Percentiles rank a stretch among this genome's conserved stretches.
phyloP scores from a whole-genome alignment of 805 yeast species.

The Suhomyces emberorum region DNA sequence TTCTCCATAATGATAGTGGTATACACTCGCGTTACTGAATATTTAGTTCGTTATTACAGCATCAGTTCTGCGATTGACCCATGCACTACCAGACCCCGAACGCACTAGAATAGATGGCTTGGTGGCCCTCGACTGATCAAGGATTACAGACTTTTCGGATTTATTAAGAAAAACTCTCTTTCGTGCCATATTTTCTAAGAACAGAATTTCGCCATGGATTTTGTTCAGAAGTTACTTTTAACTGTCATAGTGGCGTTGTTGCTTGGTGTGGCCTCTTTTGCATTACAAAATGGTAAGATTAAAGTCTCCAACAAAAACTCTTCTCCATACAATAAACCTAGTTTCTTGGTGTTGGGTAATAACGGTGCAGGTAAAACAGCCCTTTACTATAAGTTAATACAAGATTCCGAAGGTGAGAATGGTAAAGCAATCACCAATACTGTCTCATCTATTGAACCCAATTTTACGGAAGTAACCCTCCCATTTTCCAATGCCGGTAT shows the following conservation, averaged over 20 bases:
- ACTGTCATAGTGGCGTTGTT: slow-evolving; percentile 27
- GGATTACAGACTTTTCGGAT: no score
- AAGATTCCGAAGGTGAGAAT: slow-evolving; percentile 11
- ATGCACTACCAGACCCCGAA: no score
- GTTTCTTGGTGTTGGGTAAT: slow-evolving; percentile 64
- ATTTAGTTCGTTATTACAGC: no score
- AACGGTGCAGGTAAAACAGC: slow-evolving; percentile 66
- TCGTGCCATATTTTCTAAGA: no score
- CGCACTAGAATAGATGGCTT: no score
- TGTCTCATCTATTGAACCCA: slow-evolving; percentile 39
- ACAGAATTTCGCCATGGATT: no score
- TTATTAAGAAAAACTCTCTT: no score
- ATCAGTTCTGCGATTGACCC: no score
- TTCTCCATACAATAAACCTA: slow-evolving; percentile 39
- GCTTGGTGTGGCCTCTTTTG: slow-evolving; percentile 21
- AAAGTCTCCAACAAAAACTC: slow-evolving; percentile 1
- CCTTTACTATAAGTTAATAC: slow-evolving; percentile 38
- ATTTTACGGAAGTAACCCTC: slow-evolving; percentile 23
- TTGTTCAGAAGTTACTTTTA: slow-evolving; percentile 20
- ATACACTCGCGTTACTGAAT: no score
- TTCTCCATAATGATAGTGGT: no score
- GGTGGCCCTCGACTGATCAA: no score
- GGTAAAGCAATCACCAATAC: slow-evolving; percentile 18
- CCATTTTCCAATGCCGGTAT: slow-evolving; percentile 36
- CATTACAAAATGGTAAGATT: slow-evolving; percentile 16